Evolutionary conservation across 495 filamentous ascomycete genomes (phyloP).

Genomic region (Peziza echinospora): DNA sequence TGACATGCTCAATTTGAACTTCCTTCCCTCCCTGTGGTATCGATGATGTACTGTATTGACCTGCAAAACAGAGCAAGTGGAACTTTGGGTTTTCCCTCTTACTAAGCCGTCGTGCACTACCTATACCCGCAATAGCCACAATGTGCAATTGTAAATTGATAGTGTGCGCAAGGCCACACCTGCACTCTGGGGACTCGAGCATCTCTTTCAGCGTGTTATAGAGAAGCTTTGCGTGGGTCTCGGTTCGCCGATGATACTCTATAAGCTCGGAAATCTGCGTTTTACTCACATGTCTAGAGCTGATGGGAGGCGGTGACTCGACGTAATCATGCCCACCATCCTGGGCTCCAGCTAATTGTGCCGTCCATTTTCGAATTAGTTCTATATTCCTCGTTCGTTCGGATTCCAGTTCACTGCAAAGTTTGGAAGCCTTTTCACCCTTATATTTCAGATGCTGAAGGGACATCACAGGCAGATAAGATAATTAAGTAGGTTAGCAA

Average conservation of each 20-base stretch:
- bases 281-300: too few species aligned
- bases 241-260: not conserved
- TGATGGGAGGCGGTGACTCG: not conserved
- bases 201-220: not conserved
- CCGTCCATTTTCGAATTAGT: not conserved
- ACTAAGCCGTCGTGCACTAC: too few species aligned
- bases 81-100: too few species aligned
- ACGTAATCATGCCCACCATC: not conserved
- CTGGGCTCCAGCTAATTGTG: not conserved
- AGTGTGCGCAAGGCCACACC: not conserved
- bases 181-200: not conserved
- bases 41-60: too few species aligned
- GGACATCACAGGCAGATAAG: too few species aligned
- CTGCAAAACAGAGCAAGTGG: too few species aligned
- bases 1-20: too few species aligned
- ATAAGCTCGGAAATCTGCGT: not conserved
- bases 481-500: too few species aligned
- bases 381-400: not conserved
- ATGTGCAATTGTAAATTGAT: not conserved
- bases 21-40: too few species aligned
- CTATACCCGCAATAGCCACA: too few species aligned
- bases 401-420: not conserved
- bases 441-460: too few species aligned
- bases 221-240: not conserved
- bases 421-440: too few species aligned